Base-by-base conservation (phyloP, 1,284 basidiomycete species). In the Papiliotrema terrestris region DNA sequence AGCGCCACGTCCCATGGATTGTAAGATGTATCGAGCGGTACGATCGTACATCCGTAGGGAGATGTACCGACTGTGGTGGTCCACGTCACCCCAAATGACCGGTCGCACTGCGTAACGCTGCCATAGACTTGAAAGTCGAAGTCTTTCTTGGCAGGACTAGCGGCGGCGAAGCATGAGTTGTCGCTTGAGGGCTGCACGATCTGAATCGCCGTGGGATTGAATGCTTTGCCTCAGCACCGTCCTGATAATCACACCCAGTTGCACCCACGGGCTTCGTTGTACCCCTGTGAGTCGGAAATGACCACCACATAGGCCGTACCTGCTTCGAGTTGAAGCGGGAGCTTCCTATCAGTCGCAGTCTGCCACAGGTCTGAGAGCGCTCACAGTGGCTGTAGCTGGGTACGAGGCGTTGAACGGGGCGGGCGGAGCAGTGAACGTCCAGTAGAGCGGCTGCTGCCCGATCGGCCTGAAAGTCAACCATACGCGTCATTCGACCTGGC, bases 101-200 rank as follows among this genome's bases (percentile, higher is more conserved):
- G n/a, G 15, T 52, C 26, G 19, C 50, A 52, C n/a, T 52, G 42
- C 8, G 50, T 19, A 4, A 45, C 50, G 2, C 20, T n/a, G 43
- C 50, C 50, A 19, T 45, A 52, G 2, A 52, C 50, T 45, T 52
- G 50, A 29, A 52, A 52, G 13, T 52, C 50, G n/a, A 52, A 52
- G 32, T 52, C 50, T 25, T 52, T 52, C 50, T 52, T 52, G 50
- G 35, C 42, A 3, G 50, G 50, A 15, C 9, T 14, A 25, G 50
- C 50, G 14, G 42, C 41, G 4, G 50, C 26, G 17, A 52, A 25
- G 20, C 50, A 52, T 3, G 26, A n/a, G 13, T 11, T 25, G 41
- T 52, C 32, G 29, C 5, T 6, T 8, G 50, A 52, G 32, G 42
- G n/a, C 20, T 45, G 42, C 19, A 52, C 50, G 42, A 45, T 52